Conservation (phyloP, 2,329 filamentous ascomycete genomes). For the Penicillium decumbens region DNA sequence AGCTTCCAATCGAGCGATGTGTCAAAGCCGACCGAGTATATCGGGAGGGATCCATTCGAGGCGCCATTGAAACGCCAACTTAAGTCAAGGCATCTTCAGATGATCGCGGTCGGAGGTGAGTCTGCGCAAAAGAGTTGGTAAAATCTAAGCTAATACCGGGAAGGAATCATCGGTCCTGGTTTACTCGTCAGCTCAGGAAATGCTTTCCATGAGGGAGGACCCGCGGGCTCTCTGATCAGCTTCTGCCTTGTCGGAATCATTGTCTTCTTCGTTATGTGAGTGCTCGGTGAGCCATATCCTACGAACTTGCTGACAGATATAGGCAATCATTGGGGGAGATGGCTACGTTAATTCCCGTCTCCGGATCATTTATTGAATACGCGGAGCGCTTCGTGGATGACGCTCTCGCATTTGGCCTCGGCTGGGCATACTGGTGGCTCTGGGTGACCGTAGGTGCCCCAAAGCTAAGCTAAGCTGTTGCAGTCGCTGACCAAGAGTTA, state of each 20-base stretch:
- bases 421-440: conserved; percentile 63
- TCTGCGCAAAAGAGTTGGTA: neutral
- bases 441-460: conserved; percentile 34
- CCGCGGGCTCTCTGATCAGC: conserved; percentile 67
- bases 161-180: conserved; percentile 61
- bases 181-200: conserved; percentile 67
- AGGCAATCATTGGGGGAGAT: conserved; percentile 73
- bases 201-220: conserved; percentile 64
- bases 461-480: neutral
- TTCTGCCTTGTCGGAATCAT: conserved; percentile 69
- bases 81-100: conserved; percentile 57
- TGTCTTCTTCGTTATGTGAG: conserved; percentile 48
- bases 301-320: conserved; percentile 25
- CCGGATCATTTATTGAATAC: conserved; percentile 66
- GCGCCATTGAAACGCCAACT: conserved; percentile 45
- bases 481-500: neutral
- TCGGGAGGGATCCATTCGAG: conserved; percentile 11
- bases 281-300: neutral
- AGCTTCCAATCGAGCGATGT: conserved; percentile 1
- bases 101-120: conserved; percentile 52
- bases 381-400: conserved; percentile 68
- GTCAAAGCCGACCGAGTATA: conserved; percentile 2
- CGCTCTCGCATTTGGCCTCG: conserved; percentile 63
- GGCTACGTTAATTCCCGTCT: conserved; percentile 67
- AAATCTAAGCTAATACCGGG: conserved; percentile 1